A percentile compares a stretch with the other conserved stretches of the same genome.
phyloP scores from a whole-genome alignment of 495 filamentous ascomycete genomes.

The Lophiostoma macrostomum region DNA sequence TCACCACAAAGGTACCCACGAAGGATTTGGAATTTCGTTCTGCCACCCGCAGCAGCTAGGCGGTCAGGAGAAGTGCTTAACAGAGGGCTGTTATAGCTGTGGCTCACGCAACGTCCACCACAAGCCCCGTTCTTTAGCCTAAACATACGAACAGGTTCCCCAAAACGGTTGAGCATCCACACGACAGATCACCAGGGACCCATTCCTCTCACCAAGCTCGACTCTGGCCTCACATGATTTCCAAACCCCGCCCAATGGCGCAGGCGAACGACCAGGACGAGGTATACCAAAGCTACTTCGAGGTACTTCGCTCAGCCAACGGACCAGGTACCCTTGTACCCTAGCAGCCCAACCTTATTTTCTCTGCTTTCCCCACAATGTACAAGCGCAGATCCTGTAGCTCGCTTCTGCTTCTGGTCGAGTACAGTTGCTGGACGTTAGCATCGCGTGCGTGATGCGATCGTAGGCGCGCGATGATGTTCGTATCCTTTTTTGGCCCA shows the following conservation, averaged over 20 bases:
- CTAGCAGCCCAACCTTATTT: slow-evolving; percentile 15
- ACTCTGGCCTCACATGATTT: slow-evolving; percentile 13
- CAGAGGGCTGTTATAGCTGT: slow-evolving; percentile 20
- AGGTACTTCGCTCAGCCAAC: slow-evolving; percentile 18
- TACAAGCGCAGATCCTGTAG: slow-evolving; percentile 26
- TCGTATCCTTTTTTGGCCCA: slow-evolving; percentile 13
- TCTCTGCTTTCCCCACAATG: slow-evolving; percentile 25
- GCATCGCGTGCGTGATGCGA: slow-evolving; percentile 23
- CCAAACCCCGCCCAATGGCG: slow-evolving; percentile 6
- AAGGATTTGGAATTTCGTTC: slow-evolving; percentile 20
- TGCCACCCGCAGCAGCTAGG: neutral
- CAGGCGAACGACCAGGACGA: slow-evolving; percentile 11
- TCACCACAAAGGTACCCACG: neutral
- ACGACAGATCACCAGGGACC: slow-evolving; percentile 22
- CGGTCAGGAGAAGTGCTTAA: slow-evolving; percentile 8
- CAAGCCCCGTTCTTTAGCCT: slow-evolving; percentile 26
- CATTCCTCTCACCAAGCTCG: slow-evolving; percentile 6
- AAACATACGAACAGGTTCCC: slow-evolving; percentile 7
- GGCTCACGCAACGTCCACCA: slow-evolving; percentile 18
- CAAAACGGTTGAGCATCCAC: slow-evolving; percentile 12
- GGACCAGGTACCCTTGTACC: slow-evolving; percentile 19
- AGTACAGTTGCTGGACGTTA: slow-evolving; percentile 17
- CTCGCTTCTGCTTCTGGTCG: slow-evolving; percentile 21
- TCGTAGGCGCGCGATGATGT: slow-evolving; percentile 9
- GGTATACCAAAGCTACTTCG: slow-evolving; percentile 26